Evolutionary conservation across 192 early-diverging fungal genomes (phyloP), one percentile per base, ranked within the genome.

Genomic region (Endogone sp.): DNA sequence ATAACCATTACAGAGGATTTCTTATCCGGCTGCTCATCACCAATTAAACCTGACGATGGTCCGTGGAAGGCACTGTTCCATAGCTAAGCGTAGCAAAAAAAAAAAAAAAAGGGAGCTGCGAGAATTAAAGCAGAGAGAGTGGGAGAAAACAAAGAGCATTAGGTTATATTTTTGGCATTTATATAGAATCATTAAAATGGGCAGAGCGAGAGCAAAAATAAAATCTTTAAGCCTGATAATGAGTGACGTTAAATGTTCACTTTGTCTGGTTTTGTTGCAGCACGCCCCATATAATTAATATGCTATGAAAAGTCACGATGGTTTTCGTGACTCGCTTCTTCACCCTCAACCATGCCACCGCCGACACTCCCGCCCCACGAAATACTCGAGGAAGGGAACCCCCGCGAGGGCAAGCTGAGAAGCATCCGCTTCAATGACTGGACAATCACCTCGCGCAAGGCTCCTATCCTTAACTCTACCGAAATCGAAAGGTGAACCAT

Each of bases 401-500:
- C 56, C 6, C 63, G 69, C 28, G 72, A 81, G 37, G 79, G 81
- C 2, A 66, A 74, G 28, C 67, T 60, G 8, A 68, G 63, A 26
- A 80, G 86, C 22, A 85, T 87, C 59, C 61, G 29, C n/a, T 72
- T 74, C 32, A 62, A 77, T 4, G 84, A 69, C 16, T 87, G 86
- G 86, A 76, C 74, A 2, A 83, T 87, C 3, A 75, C 71, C 26
- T 80, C 80, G 4, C 75, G 78, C 30, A 83, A 83, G 61, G 68
- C 73, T 6, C 77, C 86, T 28, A 87, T 87, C 57, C 76, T 79
- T 60, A 87, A 80, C 62, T 76, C 86, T 1, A 66, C 70, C 60
- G 83, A 87, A 67, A 83, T 87, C 56, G 86, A 87, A 58, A 71
- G 63, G 86, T 87, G 80, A 72, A 25, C 62, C 2, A 21, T 55